Conservation (phyloP, 129 eudicot species). For the Centrapalus pauciflorus region DNA sequence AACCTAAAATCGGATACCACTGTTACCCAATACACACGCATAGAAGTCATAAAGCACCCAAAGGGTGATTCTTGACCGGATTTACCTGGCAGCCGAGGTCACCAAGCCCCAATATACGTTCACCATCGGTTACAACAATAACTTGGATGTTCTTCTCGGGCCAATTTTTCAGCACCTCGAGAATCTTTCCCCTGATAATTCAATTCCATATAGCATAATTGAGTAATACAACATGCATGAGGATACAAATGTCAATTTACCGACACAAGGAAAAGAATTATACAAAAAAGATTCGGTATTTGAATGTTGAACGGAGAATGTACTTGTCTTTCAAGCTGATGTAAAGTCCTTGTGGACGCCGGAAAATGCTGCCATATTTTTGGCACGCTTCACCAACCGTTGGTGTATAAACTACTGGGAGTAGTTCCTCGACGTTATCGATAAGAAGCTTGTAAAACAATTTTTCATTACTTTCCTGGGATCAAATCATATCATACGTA, state of each 20-base stretch:
- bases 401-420: conserved; percentile 35
- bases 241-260: neutral
- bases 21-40: too few species aligned
- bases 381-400: conserved; percentile 63
- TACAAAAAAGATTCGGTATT: neutral
- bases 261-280: neutral
- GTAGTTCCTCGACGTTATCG: conserved; percentile 32
- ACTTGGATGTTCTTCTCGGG: conserved; percentile 84
- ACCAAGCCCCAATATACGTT: conserved; percentile 89
- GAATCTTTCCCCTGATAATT: conserved; percentile 72
- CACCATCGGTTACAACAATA: conserved; percentile 96
- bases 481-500: neutral
- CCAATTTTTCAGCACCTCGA: conserved; percentile 88
- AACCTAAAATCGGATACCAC: too few species aligned
- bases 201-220: neutral
- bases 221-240: neutral
- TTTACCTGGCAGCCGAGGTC: conserved; percentile 95
- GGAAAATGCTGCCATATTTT: conserved; percentile 84
- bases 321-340: conserved; percentile 88
- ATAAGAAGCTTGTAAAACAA: conserved; percentile 37
- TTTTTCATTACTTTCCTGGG: conserved; percentile 30
- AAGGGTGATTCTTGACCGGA: neutral
- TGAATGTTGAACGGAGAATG: conserved; percentile 4
- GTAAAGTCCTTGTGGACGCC: conserved; percentile 87
- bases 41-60: neutral